Percentiles rank a stretch among this genome's conserved stretches.
Evolutionary conservation across 805 yeast species (phyloP).

Genomic region (Kluyveromyces siamensis): DNA sequence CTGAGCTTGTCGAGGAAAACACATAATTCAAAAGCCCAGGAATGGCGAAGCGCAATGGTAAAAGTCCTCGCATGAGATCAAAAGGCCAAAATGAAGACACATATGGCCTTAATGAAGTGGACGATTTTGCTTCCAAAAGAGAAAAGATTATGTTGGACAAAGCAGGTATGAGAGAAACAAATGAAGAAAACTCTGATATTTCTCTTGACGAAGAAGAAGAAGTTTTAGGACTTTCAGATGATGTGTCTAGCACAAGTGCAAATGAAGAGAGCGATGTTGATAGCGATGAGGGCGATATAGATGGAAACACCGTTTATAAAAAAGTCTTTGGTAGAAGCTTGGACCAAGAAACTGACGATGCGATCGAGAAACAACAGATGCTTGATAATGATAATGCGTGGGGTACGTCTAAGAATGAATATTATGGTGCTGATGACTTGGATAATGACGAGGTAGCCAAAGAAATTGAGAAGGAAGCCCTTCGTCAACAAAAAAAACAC

Average conservation of each 20-base stretch:
- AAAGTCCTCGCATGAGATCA: slow-evolving; percentile 1
- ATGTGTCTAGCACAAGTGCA: slow-evolving; percentile 29
- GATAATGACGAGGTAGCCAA: slow-evolving; percentile 65
- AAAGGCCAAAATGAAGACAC: slow-evolving; percentile 23
- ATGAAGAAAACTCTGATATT: slow-evolving; percentile 36
- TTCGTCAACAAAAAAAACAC: slow-evolving; percentile 75
- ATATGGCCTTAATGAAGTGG: slow-evolving; percentile 57
- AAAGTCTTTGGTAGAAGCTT: slow-evolving; percentile 28
- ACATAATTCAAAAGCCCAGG: neutral
- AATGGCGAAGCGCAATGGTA: slow-evolving; percentile 2
- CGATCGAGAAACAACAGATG: slow-evolving; percentile 23
- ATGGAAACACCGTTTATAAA: slow-evolving; percentile 32
- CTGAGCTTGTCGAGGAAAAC: neutral
- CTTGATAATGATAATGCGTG: slow-evolving; percentile 37
- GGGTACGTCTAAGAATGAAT: slow-evolving; percentile 37
- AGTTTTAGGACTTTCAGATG: slow-evolving; percentile 41
- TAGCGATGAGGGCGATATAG: slow-evolving; percentile 27
- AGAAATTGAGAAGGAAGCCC: slow-evolving; percentile 79
- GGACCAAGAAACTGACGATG: slow-evolving; percentile 20
- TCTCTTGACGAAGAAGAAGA: slow-evolving; percentile 40
- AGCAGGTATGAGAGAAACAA: slow-evolving; percentile 39
- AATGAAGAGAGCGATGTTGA: slow-evolving; percentile 22
- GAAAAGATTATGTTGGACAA: slow-evolving; percentile 49
- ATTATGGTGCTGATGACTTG: slow-evolving; percentile 46
- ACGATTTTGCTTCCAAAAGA: slow-evolving; percentile 51